phyloP scores from a whole-genome alignment of 106 monocot species.

The Dioscorea dumetorum region DNA sequence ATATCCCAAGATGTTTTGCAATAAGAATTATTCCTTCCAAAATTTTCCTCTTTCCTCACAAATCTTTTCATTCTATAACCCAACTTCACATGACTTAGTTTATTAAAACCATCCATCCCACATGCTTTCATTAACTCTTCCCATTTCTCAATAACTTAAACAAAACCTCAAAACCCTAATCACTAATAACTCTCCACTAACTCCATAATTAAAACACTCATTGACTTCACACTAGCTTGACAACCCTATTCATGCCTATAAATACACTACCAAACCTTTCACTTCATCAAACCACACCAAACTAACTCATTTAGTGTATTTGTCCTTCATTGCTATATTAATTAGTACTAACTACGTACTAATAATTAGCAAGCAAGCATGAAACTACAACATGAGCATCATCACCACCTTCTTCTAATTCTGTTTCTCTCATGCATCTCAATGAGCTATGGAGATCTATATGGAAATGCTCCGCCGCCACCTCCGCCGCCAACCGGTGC shows the following conservation, averaged over 20 bases:
- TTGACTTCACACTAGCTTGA: too few species aligned
- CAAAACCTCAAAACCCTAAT: too few species aligned
- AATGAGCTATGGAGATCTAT: conserved; percentile 11
- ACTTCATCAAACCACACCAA: too few species aligned
- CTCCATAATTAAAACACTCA: too few species aligned
- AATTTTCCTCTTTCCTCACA: too few species aligned
- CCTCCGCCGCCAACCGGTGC: not conserved
- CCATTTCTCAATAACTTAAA: not conserved
- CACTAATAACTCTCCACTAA: too few species aligned
- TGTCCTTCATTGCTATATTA: not conserved
- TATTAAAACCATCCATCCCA: not conserved
- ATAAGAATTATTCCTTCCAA: too few species aligned
- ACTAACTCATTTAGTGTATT: not conserved
- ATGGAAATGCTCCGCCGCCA: conserved; percentile 6
- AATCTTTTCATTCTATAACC: too few species aligned
- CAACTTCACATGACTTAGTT: too few species aligned
- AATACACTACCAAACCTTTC: too few species aligned
- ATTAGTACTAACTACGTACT: not conserved
- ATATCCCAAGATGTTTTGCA: too few species aligned
- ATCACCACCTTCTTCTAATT: conserved; percentile 6
- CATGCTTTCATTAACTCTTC: conserved; percentile 14
- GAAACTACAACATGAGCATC: conserved; percentile 1
- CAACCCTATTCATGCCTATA: too few species aligned
- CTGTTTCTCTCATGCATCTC: conserved; percentile 12
- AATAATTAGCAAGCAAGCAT: not conserved